phyloP scores from a whole-genome alignment of 176 grass and related monocot species.

The Themeda triandra region DNA sequence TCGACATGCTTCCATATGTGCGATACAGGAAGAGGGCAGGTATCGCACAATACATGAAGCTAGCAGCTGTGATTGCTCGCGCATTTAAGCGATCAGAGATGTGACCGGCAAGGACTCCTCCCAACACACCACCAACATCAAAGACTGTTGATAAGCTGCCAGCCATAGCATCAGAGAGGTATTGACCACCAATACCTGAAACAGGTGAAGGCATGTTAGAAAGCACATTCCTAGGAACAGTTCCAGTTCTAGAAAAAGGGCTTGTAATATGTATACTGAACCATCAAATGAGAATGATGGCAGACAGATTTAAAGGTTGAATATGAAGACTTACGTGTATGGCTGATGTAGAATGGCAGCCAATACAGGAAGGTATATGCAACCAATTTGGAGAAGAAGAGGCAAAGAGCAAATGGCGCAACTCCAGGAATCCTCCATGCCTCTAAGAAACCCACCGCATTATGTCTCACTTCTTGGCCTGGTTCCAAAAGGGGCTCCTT shows the following conservation, averaged over 20 bases:
- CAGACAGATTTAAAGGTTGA: slow-evolving; percentile 7
- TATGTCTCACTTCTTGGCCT: slow-evolving; percentile 47
- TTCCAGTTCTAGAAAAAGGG: not conserved
- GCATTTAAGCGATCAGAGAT: slow-evolving; percentile 75
- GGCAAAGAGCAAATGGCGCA: slow-evolving; percentile 64
- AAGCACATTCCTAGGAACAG: not conserved
- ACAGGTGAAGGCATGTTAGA: slow-evolving; percentile 22
- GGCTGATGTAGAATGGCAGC: slow-evolving; percentile 91
- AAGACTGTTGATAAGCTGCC: slow-evolving; percentile 82
- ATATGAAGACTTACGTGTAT: slow-evolving; percentile 58
- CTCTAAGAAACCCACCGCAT: slow-evolving; percentile 62
- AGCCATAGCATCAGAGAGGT: slow-evolving; percentile 65
- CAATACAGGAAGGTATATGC: slow-evolving; percentile 92
- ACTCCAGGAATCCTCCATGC: slow-evolving; percentile 86
- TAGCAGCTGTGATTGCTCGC: slow-evolving; percentile 66
- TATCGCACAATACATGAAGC: slow-evolving; percentile 80
- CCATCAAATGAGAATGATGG: slow-evolving; percentile 22
- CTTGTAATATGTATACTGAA: not conserved
- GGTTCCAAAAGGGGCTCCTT: slow-evolving; percentile 55
- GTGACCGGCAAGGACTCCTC: slow-evolving; percentile 77
- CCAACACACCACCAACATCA: slow-evolving; percentile 80
- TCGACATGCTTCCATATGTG: slow-evolving; percentile 61
- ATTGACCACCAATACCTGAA: slow-evolving; percentile 68
- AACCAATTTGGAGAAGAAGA: slow-evolving; percentile 92
- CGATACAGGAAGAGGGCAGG: slow-evolving; percentile 72